These are phyloP conservation scores for Cladophialophora yegresii DNA, from an alignment of 2,329 filamentous ascomycete genomes.

Conservation along the genomic window DNA sequence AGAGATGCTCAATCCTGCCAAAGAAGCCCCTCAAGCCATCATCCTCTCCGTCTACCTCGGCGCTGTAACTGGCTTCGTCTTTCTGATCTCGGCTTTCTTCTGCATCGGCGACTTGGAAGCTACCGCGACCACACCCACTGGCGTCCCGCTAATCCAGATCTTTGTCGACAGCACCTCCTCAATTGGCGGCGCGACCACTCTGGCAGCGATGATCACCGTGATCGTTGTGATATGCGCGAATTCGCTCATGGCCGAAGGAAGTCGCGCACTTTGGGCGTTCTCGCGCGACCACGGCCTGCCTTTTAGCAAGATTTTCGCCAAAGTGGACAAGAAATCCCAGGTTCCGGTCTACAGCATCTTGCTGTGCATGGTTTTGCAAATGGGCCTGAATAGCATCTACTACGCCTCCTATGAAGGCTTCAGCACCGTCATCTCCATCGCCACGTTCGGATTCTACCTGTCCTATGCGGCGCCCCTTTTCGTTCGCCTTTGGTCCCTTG, in stretches of 20 bases:
- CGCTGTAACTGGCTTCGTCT: constrained; percentile 51
- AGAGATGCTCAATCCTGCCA: constrained; percentile 53
- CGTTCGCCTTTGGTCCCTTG: constrained; percentile 53
- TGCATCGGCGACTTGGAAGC: constrained; percentile 55
- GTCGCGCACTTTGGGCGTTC: constrained; percentile 41
- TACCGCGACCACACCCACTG: constrained; percentile 51
- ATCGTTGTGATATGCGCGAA: constrained; percentile 51
- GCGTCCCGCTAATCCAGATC: constrained; percentile 57
- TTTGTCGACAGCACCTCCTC: constrained; percentile 54
- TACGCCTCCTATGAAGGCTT: constrained; percentile 59
- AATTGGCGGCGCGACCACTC: constrained; percentile 48
- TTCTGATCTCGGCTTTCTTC: constrained; percentile 54
- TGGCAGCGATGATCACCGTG: constrained; percentile 53
- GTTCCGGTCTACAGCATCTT: constrained; percentile 51
- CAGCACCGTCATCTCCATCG: constrained; percentile 59
- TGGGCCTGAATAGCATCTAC: constrained; percentile 58
- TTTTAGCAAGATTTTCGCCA: constrained; percentile 45
- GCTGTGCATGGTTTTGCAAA: constrained; percentile 56
- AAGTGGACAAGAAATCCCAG: constrained; percentile 46
- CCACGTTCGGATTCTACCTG: constrained; percentile 61
- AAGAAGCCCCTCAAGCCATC: constrained; percentile 55
- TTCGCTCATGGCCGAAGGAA: constrained; percentile 33
- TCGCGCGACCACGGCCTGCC: constrained; percentile 55
- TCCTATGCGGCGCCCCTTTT: constrained; percentile 60
- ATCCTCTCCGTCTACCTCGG: constrained; percentile 50